phyloP scores from a whole-genome alignment of 2,329 filamentous ascomycete species.

The Alternaria hordeiaustralica region DNA sequence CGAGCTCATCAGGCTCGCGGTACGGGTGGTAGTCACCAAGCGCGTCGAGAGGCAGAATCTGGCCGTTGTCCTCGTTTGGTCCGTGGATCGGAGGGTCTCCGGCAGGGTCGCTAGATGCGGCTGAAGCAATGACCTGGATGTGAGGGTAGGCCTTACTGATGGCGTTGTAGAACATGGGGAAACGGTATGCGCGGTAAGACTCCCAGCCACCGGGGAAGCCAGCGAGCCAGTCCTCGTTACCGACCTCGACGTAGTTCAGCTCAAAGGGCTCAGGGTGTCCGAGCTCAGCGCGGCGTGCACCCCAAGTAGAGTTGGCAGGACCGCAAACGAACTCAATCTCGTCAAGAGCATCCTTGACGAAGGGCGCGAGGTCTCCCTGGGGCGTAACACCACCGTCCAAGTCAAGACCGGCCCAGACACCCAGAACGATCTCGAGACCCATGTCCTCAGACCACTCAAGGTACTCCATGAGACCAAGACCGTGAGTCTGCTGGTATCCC shows the following conservation, averaged over 20 bases:
- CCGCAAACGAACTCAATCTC: conserved; percentile 47
- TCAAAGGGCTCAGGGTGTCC: conserved; percentile 47
- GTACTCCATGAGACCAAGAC: conserved; percentile 57
- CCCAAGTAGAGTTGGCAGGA: conserved; percentile 39
- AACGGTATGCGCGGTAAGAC: conserved; percentile 42
- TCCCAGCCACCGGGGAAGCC: conserved; percentile 36
- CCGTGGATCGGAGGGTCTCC: conserved; percentile 40
- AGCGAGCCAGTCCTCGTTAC: conserved; percentile 50
- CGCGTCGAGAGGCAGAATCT: conserved; percentile 26
- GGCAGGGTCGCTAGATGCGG: conserved; percentile 38
- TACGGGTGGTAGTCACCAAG: conserved; percentile 54
- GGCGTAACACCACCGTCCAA: conserved; percentile 50
- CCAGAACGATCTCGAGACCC: conserved; percentile 51
- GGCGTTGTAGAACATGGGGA: conserved; percentile 42
- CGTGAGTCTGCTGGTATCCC: conserved; percentile 54
- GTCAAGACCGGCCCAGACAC: conserved; percentile 54
- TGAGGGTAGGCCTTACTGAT: conserved; percentile 44
- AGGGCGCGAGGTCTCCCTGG: conserved; percentile 47
- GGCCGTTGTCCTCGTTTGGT: conserved; percentile 37
- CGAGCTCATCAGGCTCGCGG: conserved; percentile 52
- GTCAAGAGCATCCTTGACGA: conserved; percentile 48
- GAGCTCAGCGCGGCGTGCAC: conserved; percentile 43
- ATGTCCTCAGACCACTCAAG: conserved; percentile 58
- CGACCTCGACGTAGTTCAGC: conserved; percentile 49
- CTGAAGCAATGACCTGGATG: conserved; percentile 45